phyloP scores from a whole-genome alignment of 1,284 basidiomycete species.

The Polyporus tsugae region DNA sequence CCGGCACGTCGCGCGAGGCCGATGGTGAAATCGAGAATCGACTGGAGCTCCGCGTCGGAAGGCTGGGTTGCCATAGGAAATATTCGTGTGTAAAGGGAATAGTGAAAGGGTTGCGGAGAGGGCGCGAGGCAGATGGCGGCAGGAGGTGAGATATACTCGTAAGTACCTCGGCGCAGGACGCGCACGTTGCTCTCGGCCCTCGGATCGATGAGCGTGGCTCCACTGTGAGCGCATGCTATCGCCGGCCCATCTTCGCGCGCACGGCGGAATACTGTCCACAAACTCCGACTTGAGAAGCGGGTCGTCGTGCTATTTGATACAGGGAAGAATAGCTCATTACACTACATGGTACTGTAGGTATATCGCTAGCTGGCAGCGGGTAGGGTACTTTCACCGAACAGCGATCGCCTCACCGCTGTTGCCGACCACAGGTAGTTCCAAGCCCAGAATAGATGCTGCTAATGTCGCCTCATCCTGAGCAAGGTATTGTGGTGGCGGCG shows the following conservation, averaged over 20 bases:
- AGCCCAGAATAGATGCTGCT: constrained; percentile 5
- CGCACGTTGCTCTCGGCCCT: constrained; percentile 16
- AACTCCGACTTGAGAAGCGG: not conserved
- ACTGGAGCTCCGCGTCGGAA: constrained; percentile 57
- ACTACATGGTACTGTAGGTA: constrained; percentile 5
- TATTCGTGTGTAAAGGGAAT: not conserved
- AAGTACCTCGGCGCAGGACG: not conserved
- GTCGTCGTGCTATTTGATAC: constrained; percentile 17
- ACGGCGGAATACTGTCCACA: not conserved
- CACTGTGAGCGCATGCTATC: constrained; percentile 11
- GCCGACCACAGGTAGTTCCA: constrained; percentile 16
- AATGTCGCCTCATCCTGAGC: not conserved
- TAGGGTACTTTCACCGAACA: constrained; percentile 11
- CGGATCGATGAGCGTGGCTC: constrained; percentile 25
- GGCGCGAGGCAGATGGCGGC: not conserved
- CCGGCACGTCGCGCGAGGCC: constrained; percentile 77
- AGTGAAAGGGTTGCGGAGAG: not conserved
- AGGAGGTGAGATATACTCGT: not conserved
- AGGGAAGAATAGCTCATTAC: constrained; percentile 5
- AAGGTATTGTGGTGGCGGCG: not conserved
- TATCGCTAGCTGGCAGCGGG: not conserved
- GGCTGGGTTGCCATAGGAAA: constrained; percentile 21
- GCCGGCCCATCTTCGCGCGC: constrained; percentile 11
- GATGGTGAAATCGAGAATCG: constrained; percentile 78
- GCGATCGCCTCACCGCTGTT: constrained; percentile 11